phyloP scores from a whole-genome alignment of 352 stramenopile genomes.

The Pythium pyrilobum region DNA sequence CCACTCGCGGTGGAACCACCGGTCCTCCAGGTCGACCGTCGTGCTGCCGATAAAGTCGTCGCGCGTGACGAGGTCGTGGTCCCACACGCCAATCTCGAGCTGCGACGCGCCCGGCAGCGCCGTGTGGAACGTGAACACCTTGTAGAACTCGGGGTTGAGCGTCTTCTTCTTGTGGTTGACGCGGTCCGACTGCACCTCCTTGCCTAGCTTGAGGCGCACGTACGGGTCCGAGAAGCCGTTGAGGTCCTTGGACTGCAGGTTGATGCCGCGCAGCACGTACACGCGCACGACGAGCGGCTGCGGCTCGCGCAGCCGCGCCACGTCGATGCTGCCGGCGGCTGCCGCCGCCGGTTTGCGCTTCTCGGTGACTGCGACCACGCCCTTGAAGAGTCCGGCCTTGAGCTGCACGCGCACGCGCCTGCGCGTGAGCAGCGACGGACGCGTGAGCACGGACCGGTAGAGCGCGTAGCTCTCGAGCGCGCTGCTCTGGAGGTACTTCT shows the following conservation, averaged over 20 bases:
- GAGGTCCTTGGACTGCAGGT: slow-evolving; percentile 72
- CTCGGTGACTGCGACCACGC: slow-evolving; percentile 57
- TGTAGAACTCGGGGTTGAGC: slow-evolving; percentile 77
- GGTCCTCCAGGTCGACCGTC: slow-evolving; percentile 90
- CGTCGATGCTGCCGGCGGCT: slow-evolving; percentile 29
- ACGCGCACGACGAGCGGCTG: slow-evolving; percentile 60
- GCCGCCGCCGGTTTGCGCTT: slow-evolving; percentile 2
- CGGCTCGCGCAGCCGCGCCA: slow-evolving; percentile 41
- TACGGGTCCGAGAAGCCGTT: slow-evolving; percentile 83
- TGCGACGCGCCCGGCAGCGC: slow-evolving; percentile 72
- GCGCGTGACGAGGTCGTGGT: slow-evolving; percentile 54
- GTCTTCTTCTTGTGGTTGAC: slow-evolving; percentile 67
- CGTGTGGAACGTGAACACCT: slow-evolving; percentile 56
- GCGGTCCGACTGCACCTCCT: slow-evolving; percentile 59
- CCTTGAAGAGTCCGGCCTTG: slow-evolving; percentile 77
- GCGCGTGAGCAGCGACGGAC: slow-evolving; percentile 47
- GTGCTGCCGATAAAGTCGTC: slow-evolving; percentile 90
- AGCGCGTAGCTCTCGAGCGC: slow-evolving; percentile 78
- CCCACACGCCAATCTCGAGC: slow-evolving; percentile 75
- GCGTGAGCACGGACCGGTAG: slow-evolving; percentile 49
- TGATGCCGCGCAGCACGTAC: slow-evolving; percentile 66
- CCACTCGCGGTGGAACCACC: slow-evolving; percentile 90
- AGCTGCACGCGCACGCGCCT: slow-evolving; percentile 52
- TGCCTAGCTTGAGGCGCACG: slow-evolving; percentile 68
- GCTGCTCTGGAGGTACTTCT: slow-evolving; percentile 59